phyloP scores from a whole-genome alignment of 2,329 filamentous ascomycete species.

The Hypoxylon sp. region DNA sequence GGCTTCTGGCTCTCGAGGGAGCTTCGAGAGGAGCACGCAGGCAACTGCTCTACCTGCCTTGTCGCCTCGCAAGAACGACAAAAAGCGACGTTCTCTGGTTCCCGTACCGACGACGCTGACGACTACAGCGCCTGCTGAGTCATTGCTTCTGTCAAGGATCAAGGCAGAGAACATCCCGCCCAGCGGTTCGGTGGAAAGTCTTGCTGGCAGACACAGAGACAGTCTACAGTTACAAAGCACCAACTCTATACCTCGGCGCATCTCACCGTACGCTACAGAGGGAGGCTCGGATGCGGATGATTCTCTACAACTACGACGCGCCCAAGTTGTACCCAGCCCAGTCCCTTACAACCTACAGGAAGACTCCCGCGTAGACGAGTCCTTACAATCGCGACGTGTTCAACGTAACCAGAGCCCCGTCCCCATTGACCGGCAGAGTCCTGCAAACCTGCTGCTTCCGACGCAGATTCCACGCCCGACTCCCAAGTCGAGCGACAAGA shows the following conservation, averaged over 20 bases:
- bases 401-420: background rate
- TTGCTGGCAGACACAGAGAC: slow-evolving; percentile 39
- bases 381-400: background rate
- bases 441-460: background rate
- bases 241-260: slow-evolving; percentile 17
- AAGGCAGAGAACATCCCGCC: slow-evolving; percentile 51
- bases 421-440: background rate
- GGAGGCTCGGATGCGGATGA: background rate
- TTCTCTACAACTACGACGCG: background rate
- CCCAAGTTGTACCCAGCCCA: background rate
- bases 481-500: background rate
- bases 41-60: slow-evolving; percentile 45
- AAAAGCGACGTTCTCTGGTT: background rate
- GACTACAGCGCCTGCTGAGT: background rate
- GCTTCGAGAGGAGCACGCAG: slow-evolving; percentile 17
- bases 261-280: background rate
- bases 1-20: slow-evolving; percentile 29
- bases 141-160: slow-evolving; percentile 2
- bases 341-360: background rate
- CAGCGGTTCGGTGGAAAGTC: slow-evolving; percentile 16
- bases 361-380: background rate
- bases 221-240: slow-evolving; percentile 30
- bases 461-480: background rate
- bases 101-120: background rate
- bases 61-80: background rate